These are phyloP conservation scores for Pestalotiopsis sp. DNA, from an alignment of 2,329 filamentous ascomycete species.

Conservation along the genomic window DNA sequence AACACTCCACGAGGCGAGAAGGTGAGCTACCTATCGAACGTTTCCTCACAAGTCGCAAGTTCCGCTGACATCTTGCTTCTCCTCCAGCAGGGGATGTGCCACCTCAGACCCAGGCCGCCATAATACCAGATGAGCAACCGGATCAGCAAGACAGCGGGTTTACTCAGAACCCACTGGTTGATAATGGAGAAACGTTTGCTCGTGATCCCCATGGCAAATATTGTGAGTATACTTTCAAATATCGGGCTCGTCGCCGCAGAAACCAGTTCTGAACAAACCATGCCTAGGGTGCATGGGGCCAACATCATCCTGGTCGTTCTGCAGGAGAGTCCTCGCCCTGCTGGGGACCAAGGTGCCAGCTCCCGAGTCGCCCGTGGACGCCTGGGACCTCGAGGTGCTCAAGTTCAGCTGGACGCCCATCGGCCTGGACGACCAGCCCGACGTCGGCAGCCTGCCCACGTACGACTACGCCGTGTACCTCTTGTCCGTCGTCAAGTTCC, in stretches of 20 bases:
- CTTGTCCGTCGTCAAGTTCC: background rate
- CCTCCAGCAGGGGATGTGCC: background rate
- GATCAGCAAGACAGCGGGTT: background rate
- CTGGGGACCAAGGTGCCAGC: background rate
- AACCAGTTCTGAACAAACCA: too few species aligned
- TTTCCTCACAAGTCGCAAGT: too few species aligned
- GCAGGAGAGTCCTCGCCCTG: background rate
- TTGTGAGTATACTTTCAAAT: background rate
- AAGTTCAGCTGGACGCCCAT: background rate
- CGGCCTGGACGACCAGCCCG: background rate
- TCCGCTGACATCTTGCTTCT: too few species aligned
- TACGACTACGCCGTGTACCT: background rate
- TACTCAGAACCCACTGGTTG: background rate
- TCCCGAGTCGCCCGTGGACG: background rate
- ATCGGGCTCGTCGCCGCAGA: too few species aligned
- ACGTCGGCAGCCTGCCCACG: background rate
- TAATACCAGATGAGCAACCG: too few species aligned
- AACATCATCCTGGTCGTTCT: conserved; percentile 1
- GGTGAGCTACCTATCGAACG: too few species aligned
- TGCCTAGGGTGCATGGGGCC: background rate
- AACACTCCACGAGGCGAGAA: too few species aligned
- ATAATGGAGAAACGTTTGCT: background rate
- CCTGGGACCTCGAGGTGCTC: background rate
- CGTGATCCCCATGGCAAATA: background rate
- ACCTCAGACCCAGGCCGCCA: too few species aligned